Evolutionary conservation across 305 asterid genomes (phyloP).

Genomic region (Ajuga reptans): DNA sequence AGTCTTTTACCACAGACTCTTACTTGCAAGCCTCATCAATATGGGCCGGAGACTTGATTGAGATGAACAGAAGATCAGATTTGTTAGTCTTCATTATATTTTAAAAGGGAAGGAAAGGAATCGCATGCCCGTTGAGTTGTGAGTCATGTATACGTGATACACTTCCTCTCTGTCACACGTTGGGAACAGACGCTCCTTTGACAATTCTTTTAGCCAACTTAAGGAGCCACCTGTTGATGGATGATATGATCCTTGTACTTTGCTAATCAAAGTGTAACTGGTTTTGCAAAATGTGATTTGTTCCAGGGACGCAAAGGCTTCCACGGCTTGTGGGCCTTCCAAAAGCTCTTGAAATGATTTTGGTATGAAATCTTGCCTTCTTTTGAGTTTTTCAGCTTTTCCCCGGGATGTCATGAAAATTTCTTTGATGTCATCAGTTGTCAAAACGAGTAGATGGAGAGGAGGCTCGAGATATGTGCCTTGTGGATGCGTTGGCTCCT

Average conservation of each 20-base stretch:
- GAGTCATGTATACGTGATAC: neutral
- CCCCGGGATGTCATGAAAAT: constrained; percentile 9
- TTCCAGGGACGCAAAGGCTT: constrained; percentile 60
- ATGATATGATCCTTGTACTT: constrained; percentile 3
- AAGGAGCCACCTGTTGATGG: constrained; percentile 4
- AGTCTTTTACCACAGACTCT: neutral
- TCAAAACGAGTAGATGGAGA: constrained; percentile 49
- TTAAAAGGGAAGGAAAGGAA: neutral
- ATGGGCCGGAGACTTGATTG: neutral
- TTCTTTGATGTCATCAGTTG: constrained; percentile 32
- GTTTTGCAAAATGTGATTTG: constrained; percentile 9
- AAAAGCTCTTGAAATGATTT: constrained; percentile 50
- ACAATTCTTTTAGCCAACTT: neutral
- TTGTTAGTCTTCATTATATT: neutral
- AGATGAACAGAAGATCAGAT: neutral
- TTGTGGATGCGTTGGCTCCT: constrained; percentile 52
- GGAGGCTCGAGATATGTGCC: constrained; percentile 39
- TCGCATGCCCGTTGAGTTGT: neutral
- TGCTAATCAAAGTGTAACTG: constrained; percentile 9
- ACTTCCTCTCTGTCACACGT: neutral
- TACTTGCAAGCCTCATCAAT: neutral
- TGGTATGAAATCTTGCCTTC: constrained; percentile 26
- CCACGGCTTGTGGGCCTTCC: constrained; percentile 61
- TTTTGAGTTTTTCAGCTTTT: constrained; percentile 1
- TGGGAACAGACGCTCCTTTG: neutral